Conservation (phyloP, 306 rosid species). For the Arachis hypogaea region DNA sequence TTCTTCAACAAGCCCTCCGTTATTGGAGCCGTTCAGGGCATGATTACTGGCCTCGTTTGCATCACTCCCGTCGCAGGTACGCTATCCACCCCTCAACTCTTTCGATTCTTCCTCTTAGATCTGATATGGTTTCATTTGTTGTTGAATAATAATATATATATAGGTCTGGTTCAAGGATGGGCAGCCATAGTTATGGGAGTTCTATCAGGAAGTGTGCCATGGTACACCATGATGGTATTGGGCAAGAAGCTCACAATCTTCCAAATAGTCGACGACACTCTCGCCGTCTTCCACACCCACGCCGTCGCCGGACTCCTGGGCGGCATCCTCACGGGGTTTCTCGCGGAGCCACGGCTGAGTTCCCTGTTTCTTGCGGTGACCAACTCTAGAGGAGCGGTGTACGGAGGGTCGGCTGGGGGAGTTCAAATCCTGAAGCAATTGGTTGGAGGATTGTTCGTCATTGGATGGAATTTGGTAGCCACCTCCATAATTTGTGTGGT, state of each 20-base stretch:
- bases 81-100: background rate
- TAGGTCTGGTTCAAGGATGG: conserved; percentile 75
- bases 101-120: too few relatives aligned
- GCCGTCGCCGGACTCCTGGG: conserved; percentile 65
- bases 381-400: conserved; percentile 48
- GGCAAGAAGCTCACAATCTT: conserved; percentile 51
- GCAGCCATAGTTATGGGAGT: conserved; percentile 68
- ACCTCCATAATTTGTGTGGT: conserved; percentile 55
- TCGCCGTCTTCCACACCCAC: conserved; percentile 67
- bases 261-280: conserved; percentile 59
- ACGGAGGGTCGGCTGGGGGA: conserved; percentile 60
- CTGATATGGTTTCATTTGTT: too few relatives aligned
- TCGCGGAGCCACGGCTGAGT: conserved; percentile 55
- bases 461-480: conserved; percentile 56
- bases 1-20: conserved; percentile 74
- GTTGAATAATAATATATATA: too few relatives aligned
- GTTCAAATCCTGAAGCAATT: conserved; percentile 58
- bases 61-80: conserved; percentile 79
- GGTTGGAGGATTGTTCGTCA: conserved; percentile 49
- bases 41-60: conserved; percentile 82
- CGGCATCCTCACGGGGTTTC: conserved; percentile 60
- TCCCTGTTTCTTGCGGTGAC: conserved; percentile 46
- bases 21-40: conserved; percentile 85
- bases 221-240: conserved; percentile 66
- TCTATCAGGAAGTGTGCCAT: conserved; percentile 64